Base-by-base conservation (phyloP, 2,329 filamentous ascomycete species). In the Xylaria sp. region DNA sequence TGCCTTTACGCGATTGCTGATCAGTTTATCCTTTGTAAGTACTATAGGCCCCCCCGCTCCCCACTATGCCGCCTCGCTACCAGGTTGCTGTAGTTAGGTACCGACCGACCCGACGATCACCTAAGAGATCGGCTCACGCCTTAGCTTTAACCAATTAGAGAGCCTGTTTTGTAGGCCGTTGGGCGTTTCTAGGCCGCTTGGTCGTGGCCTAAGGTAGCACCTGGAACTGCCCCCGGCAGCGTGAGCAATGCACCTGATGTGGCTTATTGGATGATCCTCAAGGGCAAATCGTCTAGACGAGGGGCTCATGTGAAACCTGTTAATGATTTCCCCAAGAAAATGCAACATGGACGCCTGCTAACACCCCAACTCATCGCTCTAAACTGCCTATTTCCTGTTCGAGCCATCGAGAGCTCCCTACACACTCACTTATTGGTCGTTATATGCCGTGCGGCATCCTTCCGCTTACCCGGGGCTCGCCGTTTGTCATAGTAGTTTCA, bases 391-490 rank as follows among this genome's bases (percentile, higher is more conserved):
- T 64, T 67, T 60, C 62, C 59, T 46, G 41, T 60, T 66, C 56
- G 36, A 66, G 59, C 63, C 23, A 69, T 60, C 46, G 32, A 6
- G 48, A 20, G 62, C 62, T 39, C 34, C 20, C 13, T 43, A 12
- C 46, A 41, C 63, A 39, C 55, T 50, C 63, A 56, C 55, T 63
- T 41, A 66, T 69, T 69, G 63, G 67, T 15, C 39, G 50, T 23
- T 15, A 20, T 25, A 28, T 36, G 13, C 59, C 57, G 50, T 13
- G 53, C 53, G 53, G 45, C 60, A 55, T 46, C 36, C 43, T 56
- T 55, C 63, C 53, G 63, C 63, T 58, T 62, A 39, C 59, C 66
- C 66, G 63, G 66, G 52, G 10, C 52, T 55, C 46, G 62, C 53
- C 63, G 58, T 59, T 53, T 48, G 43, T 58, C 30, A 55, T 41